Percentiles rank a stretch among this genome's conserved stretches.
These are phyloP conservation scores for Aspergillus luchuensis DNA, from an alignment of 2,329 filamentous ascomycete species.

Conservation along the genomic window DNA sequence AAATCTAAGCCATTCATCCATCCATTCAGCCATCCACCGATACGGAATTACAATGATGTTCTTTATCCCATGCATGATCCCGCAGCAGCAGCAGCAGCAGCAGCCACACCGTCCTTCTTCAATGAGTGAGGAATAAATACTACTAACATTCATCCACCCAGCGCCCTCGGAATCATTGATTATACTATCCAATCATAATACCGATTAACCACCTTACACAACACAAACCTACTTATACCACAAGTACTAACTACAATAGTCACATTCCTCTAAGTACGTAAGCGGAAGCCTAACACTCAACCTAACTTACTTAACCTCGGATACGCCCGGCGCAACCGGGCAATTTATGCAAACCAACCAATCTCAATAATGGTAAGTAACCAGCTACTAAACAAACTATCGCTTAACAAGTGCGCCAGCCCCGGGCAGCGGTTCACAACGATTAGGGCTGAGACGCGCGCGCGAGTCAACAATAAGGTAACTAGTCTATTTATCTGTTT, in stretches of 20 bases:
- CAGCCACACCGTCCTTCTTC: too few species aligned
- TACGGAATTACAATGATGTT: background rate
- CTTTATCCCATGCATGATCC: background rate
- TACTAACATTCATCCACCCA: background rate
- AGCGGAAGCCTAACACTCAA: too few species aligned
- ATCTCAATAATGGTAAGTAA: background rate
- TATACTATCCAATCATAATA: too few species aligned
- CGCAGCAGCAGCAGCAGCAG: background rate
- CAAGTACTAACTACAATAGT: too few species aligned
- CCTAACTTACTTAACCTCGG: background rate
- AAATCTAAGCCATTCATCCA: background rate
- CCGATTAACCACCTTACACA: too few species aligned
- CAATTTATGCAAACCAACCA: background rate
- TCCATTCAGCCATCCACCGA: too few species aligned
- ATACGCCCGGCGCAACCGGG: background rate
- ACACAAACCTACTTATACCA: background rate
- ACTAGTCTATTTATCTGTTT: too few species aligned
- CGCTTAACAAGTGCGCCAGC: background rate
- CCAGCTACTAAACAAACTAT: background rate
- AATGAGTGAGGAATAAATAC: background rate
- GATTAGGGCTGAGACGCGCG: conserved; percentile 5
- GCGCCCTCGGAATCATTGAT: too few species aligned
- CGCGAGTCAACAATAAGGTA: too few species aligned
- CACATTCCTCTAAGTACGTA: too few species aligned
- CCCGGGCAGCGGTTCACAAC: background rate